Conservation (phyloP, 768 basidiomycete genomes). For the Chalciporus pseudorubinellus region DNA sequence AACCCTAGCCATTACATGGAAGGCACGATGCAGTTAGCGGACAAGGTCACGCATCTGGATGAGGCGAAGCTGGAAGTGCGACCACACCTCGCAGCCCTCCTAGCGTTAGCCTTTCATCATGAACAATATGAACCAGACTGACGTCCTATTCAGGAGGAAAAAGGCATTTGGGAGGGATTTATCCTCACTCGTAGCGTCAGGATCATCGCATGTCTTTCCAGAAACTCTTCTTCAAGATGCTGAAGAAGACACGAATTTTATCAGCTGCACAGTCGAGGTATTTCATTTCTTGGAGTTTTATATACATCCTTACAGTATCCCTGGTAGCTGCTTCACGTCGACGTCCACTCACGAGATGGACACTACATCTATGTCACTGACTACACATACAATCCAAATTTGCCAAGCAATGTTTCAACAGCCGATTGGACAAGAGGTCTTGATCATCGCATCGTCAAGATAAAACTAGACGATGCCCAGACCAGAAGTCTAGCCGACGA, state of each 20-base stretch:
- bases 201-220: constrained; percentile 34
- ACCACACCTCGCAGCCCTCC: constrained; percentile 44
- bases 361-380: constrained; percentile 60
- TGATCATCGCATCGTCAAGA: constrained; percentile 49
- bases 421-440: constrained; percentile 44
- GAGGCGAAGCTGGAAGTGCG: constrained; percentile 36
- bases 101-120: constrained; percentile 42
- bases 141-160: constrained; percentile 45
- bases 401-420: constrained; percentile 30
- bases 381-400: constrained; percentile 52
- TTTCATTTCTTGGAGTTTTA: background rate
- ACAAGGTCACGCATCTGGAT: constrained; percentile 46
- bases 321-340: constrained; percentile 46
- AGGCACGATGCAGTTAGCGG: constrained; percentile 46
- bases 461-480: constrained; percentile 52
- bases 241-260: constrained; percentile 38
- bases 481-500: constrained; percentile 34
- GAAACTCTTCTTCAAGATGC: constrained; percentile 50
- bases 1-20: constrained; percentile 44
- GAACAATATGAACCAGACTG: background rate
- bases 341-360: constrained; percentile 30
- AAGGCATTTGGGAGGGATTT: constrained; percentile 33
- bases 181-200: constrained; percentile 21
- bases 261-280: constrained; percentile 63
- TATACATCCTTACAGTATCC: background rate